Conservation (phyloP, 108 stramenopile genomes). For the Cylindrotheca fusiformis region DNA sequence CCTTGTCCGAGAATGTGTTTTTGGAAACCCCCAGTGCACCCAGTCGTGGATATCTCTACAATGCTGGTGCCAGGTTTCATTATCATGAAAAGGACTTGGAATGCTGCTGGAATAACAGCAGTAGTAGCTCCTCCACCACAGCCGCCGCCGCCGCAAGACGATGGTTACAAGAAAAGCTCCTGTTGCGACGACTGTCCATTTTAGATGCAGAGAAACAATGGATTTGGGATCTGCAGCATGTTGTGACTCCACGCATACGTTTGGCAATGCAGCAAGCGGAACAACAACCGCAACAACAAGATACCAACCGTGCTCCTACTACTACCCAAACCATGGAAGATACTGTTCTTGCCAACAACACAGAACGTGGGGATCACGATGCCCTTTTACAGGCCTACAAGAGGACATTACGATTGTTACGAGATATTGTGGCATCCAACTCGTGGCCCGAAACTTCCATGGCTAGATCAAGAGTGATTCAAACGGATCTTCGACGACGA, state of each 20-base stretch:
- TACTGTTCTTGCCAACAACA: too few species aligned
- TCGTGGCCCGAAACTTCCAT: constrained; percentile 72
- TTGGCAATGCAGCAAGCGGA: neutral
- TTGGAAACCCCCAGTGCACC: constrained; percentile 50
- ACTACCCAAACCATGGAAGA: too few species aligned
- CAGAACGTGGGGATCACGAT: too few species aligned
- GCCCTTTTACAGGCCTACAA: neutral
- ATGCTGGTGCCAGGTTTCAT: constrained; percentile 56
- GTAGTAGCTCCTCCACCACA: neutral
- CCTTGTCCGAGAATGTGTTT: constrained; percentile 28
- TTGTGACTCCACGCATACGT: neutral
- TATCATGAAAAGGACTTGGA: constrained; percentile 58
- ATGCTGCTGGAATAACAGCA: too few species aligned
- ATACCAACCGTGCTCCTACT: too few species aligned
- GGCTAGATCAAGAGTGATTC: constrained; percentile 59
- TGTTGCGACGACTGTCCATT: neutral
- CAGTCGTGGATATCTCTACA: constrained; percentile 39
- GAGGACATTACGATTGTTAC: constrained; percentile 9
- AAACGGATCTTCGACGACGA: constrained; percentile 13
- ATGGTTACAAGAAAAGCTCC: too few species aligned
- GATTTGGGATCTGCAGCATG: neutral
- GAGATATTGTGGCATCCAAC: constrained; percentile 34
- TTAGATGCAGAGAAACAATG: neutral
- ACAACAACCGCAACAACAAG: too few species aligned
- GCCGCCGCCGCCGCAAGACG: too few species aligned